These are phyloP conservation scores for Blastomyces silverae DNA, from an alignment of 2,329 filamentous ascomycete species.

Conservation along the genomic window DNA sequence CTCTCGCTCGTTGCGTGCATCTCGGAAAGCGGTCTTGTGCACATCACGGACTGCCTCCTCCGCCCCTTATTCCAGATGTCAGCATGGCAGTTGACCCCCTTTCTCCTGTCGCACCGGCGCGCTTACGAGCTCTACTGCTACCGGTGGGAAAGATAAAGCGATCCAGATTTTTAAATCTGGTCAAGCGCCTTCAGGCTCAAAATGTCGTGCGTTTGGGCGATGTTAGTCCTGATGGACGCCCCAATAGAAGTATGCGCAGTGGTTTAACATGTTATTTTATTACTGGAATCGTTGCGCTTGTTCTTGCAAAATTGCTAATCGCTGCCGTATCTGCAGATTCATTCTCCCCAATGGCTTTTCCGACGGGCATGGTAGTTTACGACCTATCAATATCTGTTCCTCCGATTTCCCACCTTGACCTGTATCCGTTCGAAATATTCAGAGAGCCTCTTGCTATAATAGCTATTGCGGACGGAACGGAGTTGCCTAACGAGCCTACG, in stretches of 20 bases:
- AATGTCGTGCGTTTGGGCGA: slow-evolving; percentile 78
- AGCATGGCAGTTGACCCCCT: slow-evolving; percentile 84
- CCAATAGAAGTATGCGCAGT: slow-evolving; percentile 66
- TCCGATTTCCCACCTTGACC: slow-evolving; percentile 67
- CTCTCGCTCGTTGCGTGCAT: slow-evolving; percentile 18
- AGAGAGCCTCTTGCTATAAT: slow-evolving; percentile 77
- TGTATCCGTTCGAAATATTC: slow-evolving; percentile 86
- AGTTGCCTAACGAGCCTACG: slow-evolving; percentile 50
- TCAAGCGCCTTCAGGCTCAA: slow-evolving; percentile 69
- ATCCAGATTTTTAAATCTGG: slow-evolving; percentile 70
- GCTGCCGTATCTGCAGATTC: slow-evolving; percentile 55
- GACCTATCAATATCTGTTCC: slow-evolving; percentile 75
- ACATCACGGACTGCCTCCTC: slow-evolving; percentile 31
- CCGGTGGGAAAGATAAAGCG: slow-evolving; percentile 81
- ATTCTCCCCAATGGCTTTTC: slow-evolving; percentile 87
- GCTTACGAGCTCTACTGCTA: slow-evolving; percentile 78
- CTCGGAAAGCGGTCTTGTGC: slow-evolving; percentile 33
- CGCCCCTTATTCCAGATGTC: slow-evolving; percentile 40
- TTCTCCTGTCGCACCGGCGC: slow-evolving; percentile 83
- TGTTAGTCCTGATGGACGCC: slow-evolving; percentile 74
- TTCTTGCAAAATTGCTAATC: slow-evolving; percentile 19
- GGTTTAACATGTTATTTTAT: not conserved
- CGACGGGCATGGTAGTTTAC: slow-evolving; percentile 78
- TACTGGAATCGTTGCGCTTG: not conserved
- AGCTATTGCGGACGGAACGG: slow-evolving; percentile 73